These are phyloP conservation scores for Sclerotinia sclerotiorum DNA, from an alignment of 2,329 filamentous ascomycete genomes.

Conservation along the genomic window DNA sequence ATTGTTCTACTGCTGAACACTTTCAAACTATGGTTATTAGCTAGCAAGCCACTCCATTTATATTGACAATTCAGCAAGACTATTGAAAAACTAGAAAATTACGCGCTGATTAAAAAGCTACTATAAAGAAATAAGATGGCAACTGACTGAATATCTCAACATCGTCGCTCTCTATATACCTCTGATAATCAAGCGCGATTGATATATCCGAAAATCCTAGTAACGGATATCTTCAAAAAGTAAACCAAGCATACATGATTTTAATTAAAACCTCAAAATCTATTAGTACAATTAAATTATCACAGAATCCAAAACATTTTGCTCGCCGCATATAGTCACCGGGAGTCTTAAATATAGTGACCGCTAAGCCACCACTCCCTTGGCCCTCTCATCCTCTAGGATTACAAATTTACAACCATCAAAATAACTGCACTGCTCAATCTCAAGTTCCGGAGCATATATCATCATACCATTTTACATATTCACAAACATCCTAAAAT, in stretches of 20 bases:
- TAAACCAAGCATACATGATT: neutral
- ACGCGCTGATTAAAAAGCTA: no score
- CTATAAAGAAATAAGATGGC: no score
- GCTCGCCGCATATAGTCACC: neutral
- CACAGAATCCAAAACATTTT: no score
- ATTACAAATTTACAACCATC: conserved; percentile 6
- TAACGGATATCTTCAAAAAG: neutral
- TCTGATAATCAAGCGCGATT: neutral
- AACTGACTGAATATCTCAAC: no score
- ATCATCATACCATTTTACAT: neutral
- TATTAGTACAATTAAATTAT: neutral
- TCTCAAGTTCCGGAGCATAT: neutral
- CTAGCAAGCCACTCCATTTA: no score
- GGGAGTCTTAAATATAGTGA: neutral
- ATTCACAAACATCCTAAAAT: neutral
- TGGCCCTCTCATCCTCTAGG: neutral
- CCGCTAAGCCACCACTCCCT: neutral
- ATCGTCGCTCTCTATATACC: neutral
- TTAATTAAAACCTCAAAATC: no score
- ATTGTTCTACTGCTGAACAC: no score
- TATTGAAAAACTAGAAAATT: no score
- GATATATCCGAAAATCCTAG: neutral
- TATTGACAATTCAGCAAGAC: no score
- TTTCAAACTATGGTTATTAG: no score
- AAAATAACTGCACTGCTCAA: neutral